These are phyloP conservation scores for Oehlia diaphana DNA, from an alignment of 192 early-diverging fungal genomes.

Conservation along the genomic window DNA sequence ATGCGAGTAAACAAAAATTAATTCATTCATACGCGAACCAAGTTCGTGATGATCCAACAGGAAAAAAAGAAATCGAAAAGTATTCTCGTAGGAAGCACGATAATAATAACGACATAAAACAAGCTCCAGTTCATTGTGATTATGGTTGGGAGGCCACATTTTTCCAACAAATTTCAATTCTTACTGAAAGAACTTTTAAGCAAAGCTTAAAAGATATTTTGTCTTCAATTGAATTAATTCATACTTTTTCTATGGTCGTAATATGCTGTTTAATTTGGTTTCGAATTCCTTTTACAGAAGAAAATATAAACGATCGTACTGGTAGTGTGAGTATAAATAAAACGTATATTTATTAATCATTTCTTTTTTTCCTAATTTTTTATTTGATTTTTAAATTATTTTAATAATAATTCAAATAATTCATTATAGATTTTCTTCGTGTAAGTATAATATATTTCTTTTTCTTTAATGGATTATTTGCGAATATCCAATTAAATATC, in stretches of 20 bases:
- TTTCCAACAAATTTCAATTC: conserved; percentile 2
- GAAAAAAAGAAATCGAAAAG: background rate
- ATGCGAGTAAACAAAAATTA: background rate
- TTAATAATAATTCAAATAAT: too few relatives aligned
- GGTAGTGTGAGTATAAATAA: background rate
- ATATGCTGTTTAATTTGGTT: conserved; percentile 9
- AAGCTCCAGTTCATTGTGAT: background rate
- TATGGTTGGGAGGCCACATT: conserved; percentile 17
- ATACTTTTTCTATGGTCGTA: background rate
- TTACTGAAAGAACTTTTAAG: conserved; percentile 21
- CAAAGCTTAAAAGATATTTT: conserved; percentile 8
- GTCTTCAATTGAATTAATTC: background rate
- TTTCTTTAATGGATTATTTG: too few relatives aligned
- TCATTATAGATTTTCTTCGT: too few relatives aligned
- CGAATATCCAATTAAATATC: too few relatives aligned
- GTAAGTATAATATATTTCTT: too few relatives aligned
- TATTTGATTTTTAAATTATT: too few relatives aligned
- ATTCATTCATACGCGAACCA: background rate
- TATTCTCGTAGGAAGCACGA: background rate
- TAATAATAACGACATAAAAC: background rate
- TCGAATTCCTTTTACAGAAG: background rate
- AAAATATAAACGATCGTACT: background rate
- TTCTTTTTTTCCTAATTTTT: too few relatives aligned
- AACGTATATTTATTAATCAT: too few relatives aligned
- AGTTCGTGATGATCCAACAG: background rate